These are phyloP conservation scores for Kazachstania africana DNA, from an alignment of 805 yeast genomes.

Conservation along the genomic window DNA sequence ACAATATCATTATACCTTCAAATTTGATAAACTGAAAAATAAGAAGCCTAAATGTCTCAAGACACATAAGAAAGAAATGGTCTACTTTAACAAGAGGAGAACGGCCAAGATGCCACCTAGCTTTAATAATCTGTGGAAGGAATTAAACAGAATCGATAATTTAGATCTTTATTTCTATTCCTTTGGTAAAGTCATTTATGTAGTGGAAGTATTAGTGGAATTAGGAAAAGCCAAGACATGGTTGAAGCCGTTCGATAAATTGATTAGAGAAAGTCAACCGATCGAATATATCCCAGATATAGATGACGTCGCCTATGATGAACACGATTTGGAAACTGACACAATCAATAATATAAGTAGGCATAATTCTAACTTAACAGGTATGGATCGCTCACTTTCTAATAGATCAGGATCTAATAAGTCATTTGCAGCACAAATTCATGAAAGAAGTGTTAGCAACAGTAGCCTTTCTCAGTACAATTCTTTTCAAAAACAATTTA, in stretches of 20 bases:
- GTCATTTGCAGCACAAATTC: neutral
- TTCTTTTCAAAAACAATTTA: neutral
- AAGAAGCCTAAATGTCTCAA: slow-evolving; percentile 17
- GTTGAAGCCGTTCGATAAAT: slow-evolving; percentile 20
- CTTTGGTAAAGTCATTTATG: slow-evolving; percentile 20
- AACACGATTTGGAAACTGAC: slow-evolving; percentile 3
- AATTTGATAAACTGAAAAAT: slow-evolving; percentile 16
- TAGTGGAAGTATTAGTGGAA: slow-evolving; percentile 18
- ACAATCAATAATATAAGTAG: slow-evolving; percentile 1
- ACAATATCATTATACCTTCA: slow-evolving; percentile 15
- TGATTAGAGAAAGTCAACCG: slow-evolving; percentile 10
- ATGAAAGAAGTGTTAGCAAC: neutral
- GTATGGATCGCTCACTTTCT: neutral
- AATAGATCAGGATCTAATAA: neutral
- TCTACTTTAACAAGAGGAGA: slow-evolving; percentile 13
- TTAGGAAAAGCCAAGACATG: slow-evolving; percentile 21
- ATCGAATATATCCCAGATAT: slow-evolving; percentile 20
- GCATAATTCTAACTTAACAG: neutral
- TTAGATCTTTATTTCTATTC: slow-evolving; percentile 18
- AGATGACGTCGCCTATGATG: slow-evolving; percentile 11
- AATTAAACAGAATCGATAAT: slow-evolving; percentile 15
- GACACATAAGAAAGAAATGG: slow-evolving; percentile 12
- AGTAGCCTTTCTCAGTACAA: no score
- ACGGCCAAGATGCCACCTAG: slow-evolving; percentile 21
- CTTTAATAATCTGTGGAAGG: slow-evolving; percentile 19